A percentile compares a stretch with the other conserved stretches of the same genome.
Conservation (phyloP, 257 asterid genomes). For the Misopates orontium region DNA sequence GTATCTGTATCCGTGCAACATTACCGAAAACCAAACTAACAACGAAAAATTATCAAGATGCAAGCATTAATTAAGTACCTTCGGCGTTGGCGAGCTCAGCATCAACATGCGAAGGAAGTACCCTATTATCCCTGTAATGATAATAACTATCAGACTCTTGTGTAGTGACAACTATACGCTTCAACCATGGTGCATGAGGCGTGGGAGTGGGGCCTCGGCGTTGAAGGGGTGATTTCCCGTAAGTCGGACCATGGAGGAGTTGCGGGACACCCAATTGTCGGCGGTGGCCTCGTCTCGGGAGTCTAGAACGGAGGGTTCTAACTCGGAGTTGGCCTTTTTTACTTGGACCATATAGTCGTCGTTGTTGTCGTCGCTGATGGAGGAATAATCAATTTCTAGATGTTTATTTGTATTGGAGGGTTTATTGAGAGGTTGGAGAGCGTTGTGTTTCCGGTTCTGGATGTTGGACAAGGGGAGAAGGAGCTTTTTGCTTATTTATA, state of each 20-base stretch:
- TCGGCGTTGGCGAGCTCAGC: constrained; percentile 85
- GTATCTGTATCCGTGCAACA: too few relatives aligned
- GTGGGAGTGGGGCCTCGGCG: constrained; percentile 77
- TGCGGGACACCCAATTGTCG: constrained; percentile 79
- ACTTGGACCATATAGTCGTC: constrained; percentile 32
- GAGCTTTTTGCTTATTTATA: too few relatives aligned
- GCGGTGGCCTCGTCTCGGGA: constrained; percentile 68
- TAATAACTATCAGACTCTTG: constrained; percentile 74
- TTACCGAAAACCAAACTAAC: too few relatives aligned
- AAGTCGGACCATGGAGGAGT: constrained; percentile 74
- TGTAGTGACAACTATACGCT: constrained; percentile 67
- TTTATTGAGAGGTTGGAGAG: too few relatives aligned
- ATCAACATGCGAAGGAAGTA: constrained; percentile 86
- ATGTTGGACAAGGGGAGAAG: too few relatives aligned
- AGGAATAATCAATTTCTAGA: constrained; percentile 36
- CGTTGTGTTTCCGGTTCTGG: too few relatives aligned
- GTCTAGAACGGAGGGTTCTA: constrained; percentile 67
- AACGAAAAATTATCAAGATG: too few relatives aligned
- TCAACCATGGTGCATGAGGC: constrained; percentile 94
- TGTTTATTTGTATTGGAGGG: constrained; percentile 24
- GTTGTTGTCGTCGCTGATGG: constrained; percentile 50
- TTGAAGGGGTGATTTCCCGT: constrained; percentile 98
- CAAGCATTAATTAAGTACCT: too few relatives aligned
- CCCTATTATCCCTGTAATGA: constrained; percentile 74
- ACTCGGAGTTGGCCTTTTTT: constrained; percentile 53